A percentile compares a stretch with the other conserved stretches of the same genome.
Conservation (phyloP, 768 basidiomycete species). For the Naematelia aurantialba region DNA sequence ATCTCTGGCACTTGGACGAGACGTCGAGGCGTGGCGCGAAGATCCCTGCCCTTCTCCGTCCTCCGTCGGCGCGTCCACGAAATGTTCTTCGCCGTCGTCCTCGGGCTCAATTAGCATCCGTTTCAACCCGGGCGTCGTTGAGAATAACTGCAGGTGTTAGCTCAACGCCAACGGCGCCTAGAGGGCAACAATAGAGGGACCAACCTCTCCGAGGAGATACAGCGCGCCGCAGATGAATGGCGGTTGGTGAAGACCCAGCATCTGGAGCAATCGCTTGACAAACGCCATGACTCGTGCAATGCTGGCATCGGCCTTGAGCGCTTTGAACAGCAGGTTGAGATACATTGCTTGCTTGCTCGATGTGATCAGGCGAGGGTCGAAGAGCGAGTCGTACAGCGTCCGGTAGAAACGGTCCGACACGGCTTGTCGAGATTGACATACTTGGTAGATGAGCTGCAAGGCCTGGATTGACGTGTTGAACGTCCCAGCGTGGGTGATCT, state of each 20-base stretch:
- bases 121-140: conserved; percentile 55
- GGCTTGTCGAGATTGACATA: conserved; percentile 49
- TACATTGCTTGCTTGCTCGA: conserved; percentile 97
- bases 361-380: conserved; percentile 71
- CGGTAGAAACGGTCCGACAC: conserved; percentile 58
- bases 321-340: conserved; percentile 87
- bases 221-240: conserved; percentile 87
- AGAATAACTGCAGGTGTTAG: conserved; percentile 61
- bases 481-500: conserved; percentile 89
- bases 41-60: too few species aligned
- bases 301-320: conserved; percentile 66
- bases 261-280: conserved; percentile 75
- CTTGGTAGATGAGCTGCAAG: conserved; percentile 80
- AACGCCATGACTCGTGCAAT: conserved; percentile 70
- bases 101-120: conserved; percentile 54
- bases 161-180: conserved; percentile 38
- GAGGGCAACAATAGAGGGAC: conserved; percentile 52
- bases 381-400: conserved; percentile 81
- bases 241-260: conserved; percentile 67
- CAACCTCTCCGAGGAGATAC: conserved; percentile 74
- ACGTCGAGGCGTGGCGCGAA: too few species aligned
- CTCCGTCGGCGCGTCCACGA: conserved; percentile 42
- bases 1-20: conserved; percentile 4
- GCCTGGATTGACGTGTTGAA: conserved; percentile 97
- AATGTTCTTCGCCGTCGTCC: conserved; percentile 50